Evolutionary conservation across 768 basidiomycete genomes (phyloP).

Genomic region (Myochromella boudieri): DNA sequence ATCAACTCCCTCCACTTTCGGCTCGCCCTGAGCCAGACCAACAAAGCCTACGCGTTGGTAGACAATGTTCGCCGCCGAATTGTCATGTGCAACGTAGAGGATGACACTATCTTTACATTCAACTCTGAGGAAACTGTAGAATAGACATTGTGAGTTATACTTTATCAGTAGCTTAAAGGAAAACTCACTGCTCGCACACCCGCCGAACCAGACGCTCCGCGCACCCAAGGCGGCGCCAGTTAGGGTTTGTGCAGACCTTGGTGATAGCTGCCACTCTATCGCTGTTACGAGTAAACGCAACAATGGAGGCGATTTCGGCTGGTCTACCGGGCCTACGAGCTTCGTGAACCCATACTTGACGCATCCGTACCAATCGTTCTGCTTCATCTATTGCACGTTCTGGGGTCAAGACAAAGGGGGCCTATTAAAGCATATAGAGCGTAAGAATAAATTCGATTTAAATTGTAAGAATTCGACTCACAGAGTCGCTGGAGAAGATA

Average conservation of each 20-base stretch:
- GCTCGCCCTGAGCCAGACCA: constrained; percentile 39
- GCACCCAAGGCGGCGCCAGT: constrained; percentile 52
- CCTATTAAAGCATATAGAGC: constrained; percentile 28
- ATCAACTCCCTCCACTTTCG: constrained; percentile 39
- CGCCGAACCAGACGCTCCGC: constrained; percentile 61
- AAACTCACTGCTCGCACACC: constrained; percentile 54
- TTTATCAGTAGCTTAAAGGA: background rate
- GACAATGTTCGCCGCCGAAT: constrained; percentile 51
- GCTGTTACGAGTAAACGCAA: constrained; percentile 65
- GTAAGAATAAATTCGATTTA: background rate
- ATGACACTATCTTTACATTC: constrained; percentile 47
- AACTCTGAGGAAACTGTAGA: constrained; percentile 25
- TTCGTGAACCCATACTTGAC: constrained; percentile 62
- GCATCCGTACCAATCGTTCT: constrained; percentile 38
- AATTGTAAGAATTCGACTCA: constrained; percentile 30
- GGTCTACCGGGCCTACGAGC: constrained; percentile 27
- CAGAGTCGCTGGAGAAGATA: constrained; percentile 59
- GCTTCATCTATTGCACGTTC: constrained; percentile 53
- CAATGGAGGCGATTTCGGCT: constrained; percentile 57
- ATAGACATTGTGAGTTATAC: constrained; percentile 17
- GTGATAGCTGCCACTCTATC: constrained; percentile 60
- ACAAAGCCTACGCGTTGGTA: constrained; percentile 69
- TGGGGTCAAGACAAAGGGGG: constrained; percentile 50
- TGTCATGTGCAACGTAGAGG: constrained; percentile 64
- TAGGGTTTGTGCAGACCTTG: constrained; percentile 65